phyloP scores from a whole-genome alignment of 2,329 filamentous ascomycete species.

The Dactylellina drechsleri region DNA sequence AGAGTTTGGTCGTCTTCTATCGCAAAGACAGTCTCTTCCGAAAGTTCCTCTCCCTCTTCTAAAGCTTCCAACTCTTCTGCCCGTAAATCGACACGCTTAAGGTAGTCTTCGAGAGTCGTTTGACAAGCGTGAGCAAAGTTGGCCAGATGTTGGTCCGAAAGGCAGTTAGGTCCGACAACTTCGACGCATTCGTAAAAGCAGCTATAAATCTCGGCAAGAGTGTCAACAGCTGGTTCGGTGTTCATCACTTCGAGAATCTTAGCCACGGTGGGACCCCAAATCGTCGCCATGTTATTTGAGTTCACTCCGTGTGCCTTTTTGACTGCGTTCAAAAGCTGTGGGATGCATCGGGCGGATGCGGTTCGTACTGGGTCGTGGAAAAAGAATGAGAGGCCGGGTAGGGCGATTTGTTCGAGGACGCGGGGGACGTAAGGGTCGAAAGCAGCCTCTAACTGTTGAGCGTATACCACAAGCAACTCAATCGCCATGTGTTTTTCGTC shows the following conservation, averaged over 20 bases:
- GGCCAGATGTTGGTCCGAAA: slow-evolving; percentile 80
- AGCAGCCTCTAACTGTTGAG: slow-evolving; percentile 89
- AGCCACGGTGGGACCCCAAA: slow-evolving; percentile 86
- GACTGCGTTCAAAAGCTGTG: slow-evolving; percentile 90
- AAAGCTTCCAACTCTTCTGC: slow-evolving; percentile 84
- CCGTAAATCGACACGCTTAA: slow-evolving; percentile 82
- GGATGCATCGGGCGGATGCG: slow-evolving; percentile 92
- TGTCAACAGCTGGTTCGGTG: slow-evolving; percentile 94
- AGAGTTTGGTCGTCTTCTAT: slow-evolving; percentile 98
- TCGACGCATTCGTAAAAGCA: slow-evolving; percentile 99
- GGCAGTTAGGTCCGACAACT: slow-evolving; percentile 85
- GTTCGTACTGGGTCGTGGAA: slow-evolving; percentile 98
- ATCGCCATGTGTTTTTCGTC: slow-evolving; percentile 99
- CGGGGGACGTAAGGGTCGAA: slow-evolving; percentile 92
- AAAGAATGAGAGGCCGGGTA: slow-evolving; percentile 95
- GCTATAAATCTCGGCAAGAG: slow-evolving; percentile 98
- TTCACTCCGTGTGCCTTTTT: slow-evolving; percentile 87
- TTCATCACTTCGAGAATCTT: slow-evolving; percentile 89
- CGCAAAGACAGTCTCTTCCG: slow-evolving; percentile 85
- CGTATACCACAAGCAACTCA: slow-evolving; percentile 95
- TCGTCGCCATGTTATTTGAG: slow-evolving; percentile 79
- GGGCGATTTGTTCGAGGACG: slow-evolving; percentile 95
- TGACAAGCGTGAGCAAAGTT: slow-evolving; percentile 87
- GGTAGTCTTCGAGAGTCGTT: slow-evolving; percentile 90
- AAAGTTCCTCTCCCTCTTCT: slow-evolving; percentile 89